phyloP scores from a whole-genome alignment of 495 filamentous ascomycete genomes.

The Parathielavia appendiculata region DNA sequence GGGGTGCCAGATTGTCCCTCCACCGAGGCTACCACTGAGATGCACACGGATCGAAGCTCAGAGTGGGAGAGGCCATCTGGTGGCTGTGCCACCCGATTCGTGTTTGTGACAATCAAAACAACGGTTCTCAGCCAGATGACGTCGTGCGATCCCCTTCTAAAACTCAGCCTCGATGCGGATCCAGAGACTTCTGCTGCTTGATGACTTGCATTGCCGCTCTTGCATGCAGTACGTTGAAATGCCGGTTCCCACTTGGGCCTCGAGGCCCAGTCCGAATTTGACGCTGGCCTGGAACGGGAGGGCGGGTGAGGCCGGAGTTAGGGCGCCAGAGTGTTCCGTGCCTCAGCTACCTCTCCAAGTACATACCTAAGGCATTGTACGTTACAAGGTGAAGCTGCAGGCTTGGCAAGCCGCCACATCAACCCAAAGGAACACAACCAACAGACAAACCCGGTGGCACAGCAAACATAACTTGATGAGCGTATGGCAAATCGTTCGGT shows the following conservation, averaged over 20 bases:
- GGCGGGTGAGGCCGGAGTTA: constrained; percentile 12
- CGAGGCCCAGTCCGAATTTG: constrained; percentile 8
- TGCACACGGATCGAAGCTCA: neutral
- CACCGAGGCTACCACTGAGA: no score
- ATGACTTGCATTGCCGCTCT: constrained; percentile 19
- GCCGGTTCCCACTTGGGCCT: neutral
- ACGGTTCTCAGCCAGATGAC: neutral
- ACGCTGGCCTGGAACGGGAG: constrained; percentile 16
- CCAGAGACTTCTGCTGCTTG: neutral
- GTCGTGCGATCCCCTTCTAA: neutral
- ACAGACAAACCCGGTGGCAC: constrained; percentile 6
- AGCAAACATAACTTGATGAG: neutral
- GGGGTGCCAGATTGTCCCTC: neutral
- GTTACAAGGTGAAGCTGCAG: no score
- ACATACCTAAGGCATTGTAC: no score
- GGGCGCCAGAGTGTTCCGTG: neutral
- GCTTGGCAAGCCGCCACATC: constrained; percentile 3
- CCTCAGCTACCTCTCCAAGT: neutral
- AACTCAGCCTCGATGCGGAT: constrained; percentile 13
- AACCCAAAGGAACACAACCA: neutral
- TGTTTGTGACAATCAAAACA: neutral
- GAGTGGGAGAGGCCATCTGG: neutral
- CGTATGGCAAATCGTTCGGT: neutral
- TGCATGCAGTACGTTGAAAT: constrained; percentile 3
- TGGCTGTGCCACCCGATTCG: constrained; percentile 3